A percentile compares a stretch with the other conserved stretches of the same genome.
These are phyloP conservation scores for Lagenidium giganteum DNA, from an alignment of 352 stramenopile species.

Conservation along the genomic window DNA sequence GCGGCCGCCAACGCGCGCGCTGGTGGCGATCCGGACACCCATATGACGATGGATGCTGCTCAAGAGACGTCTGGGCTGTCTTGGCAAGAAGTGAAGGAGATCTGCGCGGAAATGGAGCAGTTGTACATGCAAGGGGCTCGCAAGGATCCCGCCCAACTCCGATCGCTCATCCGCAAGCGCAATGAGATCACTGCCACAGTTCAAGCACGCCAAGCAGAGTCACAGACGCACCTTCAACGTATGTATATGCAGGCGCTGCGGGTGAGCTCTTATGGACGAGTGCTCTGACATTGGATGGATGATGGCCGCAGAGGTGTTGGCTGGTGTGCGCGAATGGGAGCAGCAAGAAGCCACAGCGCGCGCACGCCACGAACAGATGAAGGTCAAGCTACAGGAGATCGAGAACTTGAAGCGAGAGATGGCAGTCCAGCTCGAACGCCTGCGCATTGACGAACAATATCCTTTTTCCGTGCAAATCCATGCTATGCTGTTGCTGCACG, in stretches of 20 bases:
- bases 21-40: no score
- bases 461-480: no score
- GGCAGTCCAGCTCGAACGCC: conserved; percentile 52
- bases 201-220: conserved; percentile 36
- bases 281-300: background rate
- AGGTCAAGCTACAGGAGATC: conserved; percentile 53
- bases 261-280: background rate
- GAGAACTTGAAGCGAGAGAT: conserved; percentile 64
- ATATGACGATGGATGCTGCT: no score
- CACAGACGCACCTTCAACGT: conserved; percentile 60
- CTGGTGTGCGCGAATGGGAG: conserved; percentile 64
- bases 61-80: no score
- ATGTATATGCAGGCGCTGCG: no score
- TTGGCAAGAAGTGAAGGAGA: conserved; percentile 62
- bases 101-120: conserved; percentile 58
- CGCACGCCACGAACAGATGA: conserved; percentile 44
- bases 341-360: conserved; percentile 36
- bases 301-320: conserved; percentile 33
- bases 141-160: conserved; percentile 52
- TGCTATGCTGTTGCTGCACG: no score
- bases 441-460: conserved; percentile 71
- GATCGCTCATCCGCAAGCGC: conserved; percentile 47
- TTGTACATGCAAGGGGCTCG: conserved; percentile 56
- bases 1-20: no score
- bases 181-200: conserved; percentile 48